Evolutionary conservation across 768 basidiomycete species (phyloP), one percentile per base, ranked within the genome.

Genomic region (Lentinula detonsa): DNA sequence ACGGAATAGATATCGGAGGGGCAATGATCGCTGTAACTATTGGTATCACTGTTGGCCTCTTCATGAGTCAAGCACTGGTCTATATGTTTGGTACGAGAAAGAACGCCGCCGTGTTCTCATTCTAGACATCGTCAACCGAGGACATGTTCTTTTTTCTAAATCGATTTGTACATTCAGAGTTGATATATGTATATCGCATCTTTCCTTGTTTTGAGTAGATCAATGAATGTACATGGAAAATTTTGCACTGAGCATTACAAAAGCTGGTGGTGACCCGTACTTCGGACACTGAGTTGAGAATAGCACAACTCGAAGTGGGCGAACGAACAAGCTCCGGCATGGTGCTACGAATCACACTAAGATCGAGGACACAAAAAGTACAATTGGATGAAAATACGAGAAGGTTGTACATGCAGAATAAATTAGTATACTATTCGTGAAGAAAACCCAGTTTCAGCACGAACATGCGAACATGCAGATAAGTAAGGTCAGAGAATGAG

Each of bases 21-120:
- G 88, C 92, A 7, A 93, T 93, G 89, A 90, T 91, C 62, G 83
- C 87, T n/a, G 92, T 94, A 52, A 89, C 91, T 0, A 91, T 94
- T 61, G 93, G 93, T 33, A 93, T 95, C 66, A 94, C 91, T 0
- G 91, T 93, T 54, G 91, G 93, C 16, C 72, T 95, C 48, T 94
- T 93, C 75, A 91, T 90, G 81, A 92, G 90, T 65, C 90, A 91
- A 69, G 86, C 91, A 10, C 72, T 95, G 46, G 90, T 95, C 15
- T 95, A 94, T 68, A 88, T 87, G 65, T 94, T 95, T 66, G 93
- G 92, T 7, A 79, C 83, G 7, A 81, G 88, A 62, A 95, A 95
- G 77, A 88, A 85, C 61, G 89, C 90, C 15, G 91, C 90, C 5
- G 83, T 92, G 43, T 94, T 94, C 72, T 92, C 90, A 6, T 92